Conservation (phyloP, 345 rosid species). For the Hibiscus tridactylites region DNA sequence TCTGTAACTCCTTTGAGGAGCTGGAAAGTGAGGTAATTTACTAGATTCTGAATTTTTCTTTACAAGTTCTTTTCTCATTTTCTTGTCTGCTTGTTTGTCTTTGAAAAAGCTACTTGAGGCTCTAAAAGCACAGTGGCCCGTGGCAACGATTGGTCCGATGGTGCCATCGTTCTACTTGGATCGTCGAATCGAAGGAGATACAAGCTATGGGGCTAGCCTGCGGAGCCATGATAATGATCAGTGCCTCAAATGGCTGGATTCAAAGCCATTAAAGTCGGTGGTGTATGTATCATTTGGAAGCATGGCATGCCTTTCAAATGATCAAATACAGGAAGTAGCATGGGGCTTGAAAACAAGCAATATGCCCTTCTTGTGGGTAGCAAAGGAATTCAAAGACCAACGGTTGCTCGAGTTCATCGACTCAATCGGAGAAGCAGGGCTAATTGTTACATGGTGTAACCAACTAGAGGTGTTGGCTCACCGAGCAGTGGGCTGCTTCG, state of each 20-base stretch:
- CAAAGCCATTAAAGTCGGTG: constrained; percentile 22
- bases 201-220: constrained; percentile 31
- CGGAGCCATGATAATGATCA: constrained; percentile 19
- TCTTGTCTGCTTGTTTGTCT: constrained; percentile 6
- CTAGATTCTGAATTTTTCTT: neutral
- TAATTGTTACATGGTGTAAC: constrained; percentile 37
- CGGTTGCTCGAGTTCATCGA: constrained; percentile 13
- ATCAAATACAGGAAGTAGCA: constrained; percentile 36
- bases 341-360: constrained; percentile 33
- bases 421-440: constrained; percentile 21
- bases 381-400: constrained; percentile 23
- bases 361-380: constrained; percentile 32
- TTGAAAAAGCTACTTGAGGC: constrained; percentile 24
- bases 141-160: constrained; percentile 34
- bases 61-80: neutral
- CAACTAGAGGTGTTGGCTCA: constrained; percentile 44
- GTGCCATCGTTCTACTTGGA: constrained; percentile 42
- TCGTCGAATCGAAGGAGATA: constrained; percentile 30
- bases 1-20: constrained; percentile 39
- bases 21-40: constrained; percentile 37
- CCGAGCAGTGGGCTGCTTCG: constrained; percentile 5
- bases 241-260: constrained; percentile 34
- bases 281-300: constrained; percentile 51
- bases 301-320: constrained; percentile 26
- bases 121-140: constrained; percentile 28